These are phyloP conservation scores for Aureobasidium sp. DNA, from an alignment of 2,329 filamentous ascomycete genomes.

Conservation along the genomic window DNA sequence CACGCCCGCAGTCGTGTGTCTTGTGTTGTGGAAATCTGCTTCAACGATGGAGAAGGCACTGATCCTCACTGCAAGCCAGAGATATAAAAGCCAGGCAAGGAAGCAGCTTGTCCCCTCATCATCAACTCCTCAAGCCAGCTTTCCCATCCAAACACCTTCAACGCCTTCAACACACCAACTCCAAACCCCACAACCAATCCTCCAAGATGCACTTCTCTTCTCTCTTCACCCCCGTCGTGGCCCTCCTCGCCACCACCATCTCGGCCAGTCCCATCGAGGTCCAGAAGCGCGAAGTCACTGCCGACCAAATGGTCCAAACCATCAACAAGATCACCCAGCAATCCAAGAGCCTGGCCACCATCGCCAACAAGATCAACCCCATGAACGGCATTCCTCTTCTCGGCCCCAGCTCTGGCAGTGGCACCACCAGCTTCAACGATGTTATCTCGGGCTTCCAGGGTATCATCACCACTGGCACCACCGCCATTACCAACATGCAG, in stretches of 20 bases:
- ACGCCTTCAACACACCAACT: not conserved
- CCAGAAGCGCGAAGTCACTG: slow-evolving; percentile 10
- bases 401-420: not conserved
- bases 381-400: slow-evolving; percentile 1
- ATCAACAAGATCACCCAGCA: slow-evolving; percentile 13
- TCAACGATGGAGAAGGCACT: not conserved
- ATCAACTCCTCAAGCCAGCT: not conserved
- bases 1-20: not conserved
- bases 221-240: not conserved
- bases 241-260: not conserved
- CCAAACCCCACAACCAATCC: too few relatives aligned
- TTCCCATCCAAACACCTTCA: not conserved
- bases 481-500: slow-evolving; percentile 17
- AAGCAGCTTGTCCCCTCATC: not conserved
- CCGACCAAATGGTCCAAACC: slow-evolving; percentile 9
- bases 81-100: not conserved
- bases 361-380: slow-evolving; percentile 6
- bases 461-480: slow-evolving; percentile 22
- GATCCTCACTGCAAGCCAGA: not conserved
- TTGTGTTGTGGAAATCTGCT: not conserved
- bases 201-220: not conserved
- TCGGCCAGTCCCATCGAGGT: slow-evolving; percentile 5
- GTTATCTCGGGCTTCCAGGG: slow-evolving; percentile 26
- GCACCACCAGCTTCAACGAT: slow-evolving; percentile 15
- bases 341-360: slow-evolving; percentile 4